phyloP scores from a whole-genome alignment of 345 rosid species.

The Cochlearia excelsa region DNA sequence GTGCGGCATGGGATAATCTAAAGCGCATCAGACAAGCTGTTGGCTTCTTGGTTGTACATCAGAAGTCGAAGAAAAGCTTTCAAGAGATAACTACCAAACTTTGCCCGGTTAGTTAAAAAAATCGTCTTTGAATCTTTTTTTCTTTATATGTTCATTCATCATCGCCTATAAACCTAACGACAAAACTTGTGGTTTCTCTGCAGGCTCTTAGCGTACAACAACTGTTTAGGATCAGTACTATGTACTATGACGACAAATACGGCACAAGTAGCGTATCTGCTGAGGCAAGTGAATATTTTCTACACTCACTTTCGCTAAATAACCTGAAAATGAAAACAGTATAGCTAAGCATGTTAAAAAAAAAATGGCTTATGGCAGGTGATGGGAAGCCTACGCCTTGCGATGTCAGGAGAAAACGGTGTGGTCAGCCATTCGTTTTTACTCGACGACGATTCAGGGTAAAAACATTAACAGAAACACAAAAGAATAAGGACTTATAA shows the following conservation, averaged over 20 bases:
- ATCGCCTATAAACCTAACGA: background rate
- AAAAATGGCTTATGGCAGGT: slow-evolving; percentile 48
- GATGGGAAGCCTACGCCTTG: slow-evolving; percentile 64
- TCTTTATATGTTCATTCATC: background rate
- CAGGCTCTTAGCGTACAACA: slow-evolving; percentile 96
- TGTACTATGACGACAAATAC: slow-evolving; percentile 98
- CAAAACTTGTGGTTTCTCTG: slow-evolving; percentile 20
- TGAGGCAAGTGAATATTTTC: slow-evolving; percentile 54
- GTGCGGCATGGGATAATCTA: slow-evolving; percentile 87
- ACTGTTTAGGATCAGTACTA: slow-evolving; percentile 83
- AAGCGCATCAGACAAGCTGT: slow-evolving; percentile 98
- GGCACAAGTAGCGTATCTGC: slow-evolving; percentile 88
- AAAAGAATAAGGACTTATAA: too few species aligned
- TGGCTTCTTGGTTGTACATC: slow-evolving; percentile 98
- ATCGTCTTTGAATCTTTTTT: background rate
- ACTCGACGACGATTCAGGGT: slow-evolving; percentile 92
- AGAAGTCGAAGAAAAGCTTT: slow-evolving; percentile 90
- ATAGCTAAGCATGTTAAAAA: slow-evolving; percentile 2
- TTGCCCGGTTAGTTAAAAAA: slow-evolving; percentile 60
- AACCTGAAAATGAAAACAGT: background rate
- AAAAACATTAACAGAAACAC: background rate
- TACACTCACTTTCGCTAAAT: background rate
- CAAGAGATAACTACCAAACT: slow-evolving; percentile 87
- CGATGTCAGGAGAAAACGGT: slow-evolving; percentile 63
- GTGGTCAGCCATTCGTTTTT: slow-evolving; percentile 74